Percentiles rank a stretch among this genome's conserved stretches.
Evolutionary conservation across 2,329 filamentous ascomycete species (phyloP).

Genomic region (Massarina eburnea): DNA sequence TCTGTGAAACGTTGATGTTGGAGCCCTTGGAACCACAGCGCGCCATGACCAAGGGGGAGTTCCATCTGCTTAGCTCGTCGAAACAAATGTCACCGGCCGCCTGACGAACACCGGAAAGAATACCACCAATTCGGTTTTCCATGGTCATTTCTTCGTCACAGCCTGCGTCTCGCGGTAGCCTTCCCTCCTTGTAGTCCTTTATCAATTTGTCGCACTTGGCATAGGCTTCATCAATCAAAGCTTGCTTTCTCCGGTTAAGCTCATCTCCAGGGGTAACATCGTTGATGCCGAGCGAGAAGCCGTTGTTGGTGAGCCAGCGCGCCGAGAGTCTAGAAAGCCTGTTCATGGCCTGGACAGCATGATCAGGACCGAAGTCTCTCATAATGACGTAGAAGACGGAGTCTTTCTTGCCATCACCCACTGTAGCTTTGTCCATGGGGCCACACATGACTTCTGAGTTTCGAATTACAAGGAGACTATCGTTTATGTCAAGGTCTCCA

Average conservation of each 20-base stretch:
- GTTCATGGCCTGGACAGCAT: slow-evolving; percentile 91
- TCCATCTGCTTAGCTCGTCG: slow-evolving; percentile 83
- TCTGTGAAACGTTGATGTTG: slow-evolving; percentile 97
- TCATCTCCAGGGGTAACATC: slow-evolving; percentile 83
- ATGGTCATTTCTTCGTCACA: slow-evolving; percentile 90
- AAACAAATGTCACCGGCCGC: slow-evolving; percentile 91
- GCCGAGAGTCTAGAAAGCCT: slow-evolving; percentile 88
- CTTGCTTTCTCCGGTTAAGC: slow-evolving; percentile 72
- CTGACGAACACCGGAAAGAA: slow-evolving; percentile 88
- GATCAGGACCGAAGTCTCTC: slow-evolving; percentile 88
- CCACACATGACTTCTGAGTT: slow-evolving; percentile 99
- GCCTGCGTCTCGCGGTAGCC: slow-evolving; percentile 81
- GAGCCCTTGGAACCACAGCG: slow-evolving; percentile 96
- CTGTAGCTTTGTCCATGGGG: slow-evolving; percentile 94
- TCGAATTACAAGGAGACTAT: slow-evolving; percentile 87
- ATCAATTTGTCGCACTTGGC: slow-evolving; percentile 81
- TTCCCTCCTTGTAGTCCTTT: slow-evolving; percentile 74
- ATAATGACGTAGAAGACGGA: slow-evolving; percentile 97
- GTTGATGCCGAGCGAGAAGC: slow-evolving; percentile 94
- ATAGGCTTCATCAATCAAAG: slow-evolving; percentile 77
- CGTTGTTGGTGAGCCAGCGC: slow-evolving; percentile 82
- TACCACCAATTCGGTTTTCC: slow-evolving; percentile 87
- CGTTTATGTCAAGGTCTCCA: slow-evolving; percentile 72
- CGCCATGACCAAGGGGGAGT: slow-evolving; percentile 94
- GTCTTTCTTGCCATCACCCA: slow-evolving; percentile 97